Percentiles rank a stretch among this genome's conserved stretches.
phyloP scores from a whole-genome alignment of 495 filamentous ascomycete species.

The Baudoinia panamericana region DNA sequence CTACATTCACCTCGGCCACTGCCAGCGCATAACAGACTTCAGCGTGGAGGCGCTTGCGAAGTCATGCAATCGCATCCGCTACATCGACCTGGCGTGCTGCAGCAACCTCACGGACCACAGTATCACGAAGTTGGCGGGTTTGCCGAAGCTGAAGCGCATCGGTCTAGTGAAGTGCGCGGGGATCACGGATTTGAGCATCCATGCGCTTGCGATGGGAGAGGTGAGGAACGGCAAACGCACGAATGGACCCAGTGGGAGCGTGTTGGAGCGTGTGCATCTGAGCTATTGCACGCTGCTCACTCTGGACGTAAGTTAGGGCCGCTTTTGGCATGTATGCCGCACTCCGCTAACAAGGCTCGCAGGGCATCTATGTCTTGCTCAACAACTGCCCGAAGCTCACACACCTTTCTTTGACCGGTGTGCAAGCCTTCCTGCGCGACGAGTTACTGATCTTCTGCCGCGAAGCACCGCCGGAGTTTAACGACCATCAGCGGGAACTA shows the following conservation, averaged over 20 bases:
- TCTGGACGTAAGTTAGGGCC: slow-evolving; percentile 57
- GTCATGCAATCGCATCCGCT: slow-evolving; percentile 82
- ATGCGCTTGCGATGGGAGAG: slow-evolving; percentile 57
- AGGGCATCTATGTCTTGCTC: slow-evolving; percentile 84
- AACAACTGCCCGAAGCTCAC: slow-evolving; percentile 87
- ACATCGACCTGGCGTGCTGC: slow-evolving; percentile 96
- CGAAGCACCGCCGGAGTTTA: slow-evolving; percentile 86
- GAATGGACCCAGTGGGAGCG: slow-evolving; percentile 39
- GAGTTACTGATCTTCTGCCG: slow-evolving; percentile 76
- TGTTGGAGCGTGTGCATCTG: slow-evolving; percentile 84
- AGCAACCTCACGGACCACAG: slow-evolving; percentile 75
- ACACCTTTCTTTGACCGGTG: slow-evolving; percentile 91
- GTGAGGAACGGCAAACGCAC: slow-evolving; percentile 33
- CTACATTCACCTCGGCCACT: slow-evolving; percentile 92
- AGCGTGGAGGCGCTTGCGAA: slow-evolving; percentile 74
- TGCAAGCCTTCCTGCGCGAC: slow-evolving; percentile 62
- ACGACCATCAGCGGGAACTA: slow-evolving; percentile 81
- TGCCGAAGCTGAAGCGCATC: slow-evolving; percentile 88
- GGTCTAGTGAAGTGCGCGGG: slow-evolving; percentile 84
- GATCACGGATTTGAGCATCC: slow-evolving; percentile 82
- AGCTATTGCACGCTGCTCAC: slow-evolving; percentile 86
- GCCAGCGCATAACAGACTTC: slow-evolving; percentile 73
- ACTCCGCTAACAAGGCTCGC: slow-evolving; percentile 1
- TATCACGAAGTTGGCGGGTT: slow-evolving; percentile 66
- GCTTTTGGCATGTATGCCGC: too few relatives aligned